A percentile compares a stretch with the other conserved stretches of the same genome.
These are phyloP conservation scores for Annulohypoxylon bovei DNA, from an alignment of 495 filamentous ascomycete species.

Conservation along the genomic window DNA sequence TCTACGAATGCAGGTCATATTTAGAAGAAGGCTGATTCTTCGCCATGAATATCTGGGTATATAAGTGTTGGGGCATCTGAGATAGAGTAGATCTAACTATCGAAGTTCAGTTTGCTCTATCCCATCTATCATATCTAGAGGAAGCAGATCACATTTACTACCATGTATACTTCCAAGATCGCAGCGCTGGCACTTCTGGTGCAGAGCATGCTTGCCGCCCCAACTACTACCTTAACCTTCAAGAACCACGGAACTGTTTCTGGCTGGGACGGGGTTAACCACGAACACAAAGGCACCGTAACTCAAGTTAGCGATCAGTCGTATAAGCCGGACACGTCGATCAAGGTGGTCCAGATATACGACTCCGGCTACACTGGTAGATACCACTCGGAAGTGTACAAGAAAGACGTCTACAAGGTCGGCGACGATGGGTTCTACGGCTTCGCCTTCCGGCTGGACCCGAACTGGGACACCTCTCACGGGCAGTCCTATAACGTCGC, in stretches of 20 bases:
- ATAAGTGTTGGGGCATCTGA: constrained; percentile 1
- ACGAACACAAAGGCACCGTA: constrained; percentile 56
- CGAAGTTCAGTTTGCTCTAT: not conserved
- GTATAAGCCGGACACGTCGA: constrained; percentile 53
- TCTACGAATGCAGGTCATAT: constrained; percentile 13
- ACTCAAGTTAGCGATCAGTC: constrained; percentile 56
- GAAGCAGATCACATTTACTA: not conserved
- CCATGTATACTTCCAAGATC: constrained; percentile 23
- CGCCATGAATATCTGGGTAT: constrained; percentile 7
- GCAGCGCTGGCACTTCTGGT: constrained; percentile 24
- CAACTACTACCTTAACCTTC: constrained; percentile 50
- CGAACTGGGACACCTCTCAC: constrained; percentile 56
- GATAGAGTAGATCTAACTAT: not conserved
- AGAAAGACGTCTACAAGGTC: constrained; percentile 55
- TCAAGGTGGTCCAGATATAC: constrained; percentile 64
- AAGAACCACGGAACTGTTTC: constrained; percentile 56
- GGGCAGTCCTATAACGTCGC: constrained; percentile 61
- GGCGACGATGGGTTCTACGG: constrained; percentile 64
- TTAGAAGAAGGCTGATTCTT: not conserved
- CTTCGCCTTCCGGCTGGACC: constrained; percentile 61
- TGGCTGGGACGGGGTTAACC: constrained; percentile 56
- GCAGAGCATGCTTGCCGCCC: constrained; percentile 22
- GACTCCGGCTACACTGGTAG: constrained; percentile 56
- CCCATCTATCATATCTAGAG: not conserved
- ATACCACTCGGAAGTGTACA: constrained; percentile 63